Evolutionary conservation across 1,139 yeast genomes (phyloP).

Genomic region (Casaregolazyma suthepensis): DNA sequence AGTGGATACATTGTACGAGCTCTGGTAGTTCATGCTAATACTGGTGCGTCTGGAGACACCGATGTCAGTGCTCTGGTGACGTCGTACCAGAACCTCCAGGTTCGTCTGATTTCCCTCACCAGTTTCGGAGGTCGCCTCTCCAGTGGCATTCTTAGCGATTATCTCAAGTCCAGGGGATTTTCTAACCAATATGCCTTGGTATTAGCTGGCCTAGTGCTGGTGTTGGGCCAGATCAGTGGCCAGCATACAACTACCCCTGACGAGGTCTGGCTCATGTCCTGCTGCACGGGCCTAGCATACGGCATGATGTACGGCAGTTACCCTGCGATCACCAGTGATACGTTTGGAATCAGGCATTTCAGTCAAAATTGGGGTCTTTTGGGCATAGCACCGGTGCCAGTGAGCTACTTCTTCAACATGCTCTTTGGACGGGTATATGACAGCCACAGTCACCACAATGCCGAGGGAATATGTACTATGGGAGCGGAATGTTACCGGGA

Average conservation of each 20-base stretch:
- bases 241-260: constrained; percentile 32
- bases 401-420: constrained; percentile 35
- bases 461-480: constrained; percentile 1
- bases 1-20: constrained; percentile 69
- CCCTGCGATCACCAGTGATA: constrained; percentile 74
- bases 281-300: constrained; percentile 65
- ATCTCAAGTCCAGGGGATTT: constrained; percentile 45
- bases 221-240: constrained; percentile 35
- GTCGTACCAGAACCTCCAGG: constrained; percentile 63
- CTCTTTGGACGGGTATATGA: constrained; percentile 36
- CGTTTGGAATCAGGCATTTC: constrained; percentile 65
- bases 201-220: constrained; percentile 37
- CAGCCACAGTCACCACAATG: not conserved
- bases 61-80: constrained; percentile 19
- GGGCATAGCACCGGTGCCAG: constrained; percentile 36
- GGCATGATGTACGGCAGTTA: constrained; percentile 76
- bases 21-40: constrained; percentile 18
- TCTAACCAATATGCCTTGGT: constrained; percentile 68
- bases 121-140: constrained; percentile 64
- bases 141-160: constrained; percentile 65
- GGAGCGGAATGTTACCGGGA: constrained; percentile 5
- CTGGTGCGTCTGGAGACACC: constrained; percentile 11
- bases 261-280: constrained; percentile 47
- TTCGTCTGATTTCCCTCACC: constrained; percentile 59
- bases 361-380: constrained; percentile 78